These are phyloP conservation scores for Oryza brachyantha DNA, from an alignment of 176 grass and related monocot genomes.

Conservation along the genomic window DNA sequence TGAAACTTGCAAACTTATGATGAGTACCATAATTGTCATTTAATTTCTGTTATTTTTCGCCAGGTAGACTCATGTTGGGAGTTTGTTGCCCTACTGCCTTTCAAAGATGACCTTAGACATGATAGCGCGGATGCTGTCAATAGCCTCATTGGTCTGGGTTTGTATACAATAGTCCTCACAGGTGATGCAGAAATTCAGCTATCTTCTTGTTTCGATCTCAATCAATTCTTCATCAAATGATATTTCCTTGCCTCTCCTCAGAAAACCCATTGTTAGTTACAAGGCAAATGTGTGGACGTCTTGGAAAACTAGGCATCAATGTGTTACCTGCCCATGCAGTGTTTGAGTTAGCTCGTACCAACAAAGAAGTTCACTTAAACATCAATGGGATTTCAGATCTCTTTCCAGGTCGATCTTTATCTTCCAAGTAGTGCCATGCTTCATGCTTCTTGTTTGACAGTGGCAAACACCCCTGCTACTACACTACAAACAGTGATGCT, in stretches of 20 bases:
- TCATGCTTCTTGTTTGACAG: conserved; percentile 16
- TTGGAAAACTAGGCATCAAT: conserved; percentile 45
- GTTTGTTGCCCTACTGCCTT: conserved; percentile 43
- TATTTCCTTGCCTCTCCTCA: conserved; percentile 29
- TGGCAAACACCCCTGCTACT: not conserved
- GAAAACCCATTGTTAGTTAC: conserved; percentile 29
- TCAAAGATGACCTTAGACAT: conserved; percentile 47
- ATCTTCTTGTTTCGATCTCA: conserved; percentile 10
- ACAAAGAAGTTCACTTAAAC: conserved; percentile 35
- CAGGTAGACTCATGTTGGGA: conserved; percentile 40
- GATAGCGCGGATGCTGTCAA: conserved; percentile 33
- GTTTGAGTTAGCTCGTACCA: conserved; percentile 32
- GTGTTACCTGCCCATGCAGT: conserved; percentile 35
- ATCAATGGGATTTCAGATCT: conserved; percentile 32
- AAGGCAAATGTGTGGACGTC: conserved; percentile 48
- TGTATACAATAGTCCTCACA: conserved; percentile 42
- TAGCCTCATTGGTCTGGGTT: conserved; percentile 38
- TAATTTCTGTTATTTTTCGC: conserved; percentile 23
- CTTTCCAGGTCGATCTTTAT: conserved; percentile 36
- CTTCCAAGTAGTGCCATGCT: not conserved
- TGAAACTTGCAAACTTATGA: not conserved
- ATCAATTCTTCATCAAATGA: conserved; percentile 1
- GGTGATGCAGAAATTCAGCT: conserved; percentile 18
- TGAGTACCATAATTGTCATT: not conserved
- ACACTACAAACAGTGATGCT: not conserved